Base-by-base conservation (phyloP, 2,329 filamentous ascomycete species). In the Penicillium janthinellum region DNA sequence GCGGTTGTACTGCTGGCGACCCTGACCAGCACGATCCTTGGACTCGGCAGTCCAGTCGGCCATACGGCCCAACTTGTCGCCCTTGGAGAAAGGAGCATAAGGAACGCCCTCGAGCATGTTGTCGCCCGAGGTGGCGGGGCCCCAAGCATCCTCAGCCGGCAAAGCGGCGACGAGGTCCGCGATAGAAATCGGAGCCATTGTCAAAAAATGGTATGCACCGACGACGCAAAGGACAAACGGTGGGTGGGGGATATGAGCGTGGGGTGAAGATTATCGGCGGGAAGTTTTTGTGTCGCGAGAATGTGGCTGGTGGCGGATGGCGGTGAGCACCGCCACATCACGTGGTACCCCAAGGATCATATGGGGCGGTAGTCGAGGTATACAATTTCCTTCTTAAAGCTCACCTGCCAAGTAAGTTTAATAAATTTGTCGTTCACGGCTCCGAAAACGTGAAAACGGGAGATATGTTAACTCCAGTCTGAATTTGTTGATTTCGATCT, bases 41-140 rank as follows among this genome's bases (percentile, higher is more conserved):
- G 90, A 88, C 75, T 97, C 95, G 50, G 88, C 75, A 17, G 93
- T 96, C 95, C 95, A 99, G 83, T 99, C 95, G 62, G 95, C 95
- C 93, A 99, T 98, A 77, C 95, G 93, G 74, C 95, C 95, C 61
- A 99, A 84, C 85, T 97, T 98, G 83, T 99, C 95, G 76, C 92
- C 92, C 81, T 99, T 99, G 68, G 93, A 97, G 84, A 95, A 99
- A 62, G 95, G 95, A 70, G 95, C 95, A 78, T 97, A 99, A 41
- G 95, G 95, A 52, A 98, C 92, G 75, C 95, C 95, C 76, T 96
- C 89, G 72, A 98, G 86, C 63, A 91, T 96, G 65, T 91, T 96
- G 77, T 96, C 91, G 71, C 82, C 87, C 62, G 92, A 90, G 68
- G 90, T 86, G 62, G 90, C 78, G 56, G 94, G 94, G 61, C 95